Percentiles rank a stretch among this genome's conserved stretches.
Evolutionary conservation across 345 rosid species (phyloP).

Genomic region (Lepidium aucheri): DNA sequence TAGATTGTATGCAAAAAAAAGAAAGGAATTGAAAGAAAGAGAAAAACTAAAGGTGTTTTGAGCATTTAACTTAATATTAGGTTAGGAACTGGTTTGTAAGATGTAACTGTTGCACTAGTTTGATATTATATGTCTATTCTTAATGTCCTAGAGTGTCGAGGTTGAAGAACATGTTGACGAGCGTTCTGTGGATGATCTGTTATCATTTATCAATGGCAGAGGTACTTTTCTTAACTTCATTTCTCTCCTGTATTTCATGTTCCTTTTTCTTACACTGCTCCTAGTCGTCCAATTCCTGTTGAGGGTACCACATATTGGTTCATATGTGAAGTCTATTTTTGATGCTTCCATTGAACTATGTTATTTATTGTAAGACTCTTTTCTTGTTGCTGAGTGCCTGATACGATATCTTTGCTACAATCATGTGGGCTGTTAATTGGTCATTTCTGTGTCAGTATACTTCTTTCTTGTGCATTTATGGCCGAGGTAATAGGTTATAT

Average conservation of each 20-base stretch:
- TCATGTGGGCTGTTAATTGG: background rate
- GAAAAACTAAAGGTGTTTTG: slow-evolving; percentile 61
- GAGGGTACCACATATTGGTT: background rate
- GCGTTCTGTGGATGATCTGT: slow-evolving; percentile 89
- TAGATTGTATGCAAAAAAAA: slow-evolving; percentile 80
- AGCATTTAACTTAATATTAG: background rate
- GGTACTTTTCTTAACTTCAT: slow-evolving; percentile 33
- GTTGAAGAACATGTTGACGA: slow-evolving; percentile 74
- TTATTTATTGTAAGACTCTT: background rate
- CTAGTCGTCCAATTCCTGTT: background rate
- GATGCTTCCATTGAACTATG: background rate
- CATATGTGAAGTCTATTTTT: background rate
- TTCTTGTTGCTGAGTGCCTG: background rate
- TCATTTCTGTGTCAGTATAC: background rate
- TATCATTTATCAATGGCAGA: slow-evolving; percentile 78
- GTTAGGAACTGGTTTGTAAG: slow-evolving; percentile 1
- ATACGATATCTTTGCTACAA: background rate
- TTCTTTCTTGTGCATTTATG: background rate
- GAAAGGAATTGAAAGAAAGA: slow-evolving; percentile 79
- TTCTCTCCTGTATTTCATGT: background rate
- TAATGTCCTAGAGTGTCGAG: slow-evolving; percentile 51
- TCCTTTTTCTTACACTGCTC: background rate
- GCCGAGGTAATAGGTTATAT: background rate
- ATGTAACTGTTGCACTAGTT: background rate
- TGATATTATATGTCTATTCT: background rate